These are phyloP conservation scores for Penicillium maclennaniae DNA, from an alignment of 495 filamentous ascomycete species.

Conservation along the genomic window DNA sequence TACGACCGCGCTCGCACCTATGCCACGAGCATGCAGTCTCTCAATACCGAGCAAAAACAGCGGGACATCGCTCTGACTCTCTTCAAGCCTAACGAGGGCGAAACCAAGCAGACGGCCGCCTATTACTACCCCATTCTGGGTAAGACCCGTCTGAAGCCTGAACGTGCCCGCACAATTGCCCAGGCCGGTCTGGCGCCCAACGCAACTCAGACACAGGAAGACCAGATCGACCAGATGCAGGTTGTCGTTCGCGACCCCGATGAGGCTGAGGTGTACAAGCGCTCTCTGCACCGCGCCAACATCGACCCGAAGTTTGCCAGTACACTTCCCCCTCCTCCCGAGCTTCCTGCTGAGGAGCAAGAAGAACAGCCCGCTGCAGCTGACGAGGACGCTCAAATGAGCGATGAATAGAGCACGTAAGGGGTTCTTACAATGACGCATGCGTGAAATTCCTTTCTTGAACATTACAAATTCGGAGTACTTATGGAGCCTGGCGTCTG, in stretches of 20 bases:
- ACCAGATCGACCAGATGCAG: constrained; percentile 54
- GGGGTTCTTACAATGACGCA: background rate
- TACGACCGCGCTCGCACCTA: constrained; percentile 79
- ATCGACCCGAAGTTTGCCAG: constrained; percentile 45
- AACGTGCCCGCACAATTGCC: constrained; percentile 49
- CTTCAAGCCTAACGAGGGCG: constrained; percentile 54
- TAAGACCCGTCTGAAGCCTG: constrained; percentile 57
- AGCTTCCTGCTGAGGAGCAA: constrained; percentile 24
- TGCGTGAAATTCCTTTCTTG: constrained; percentile 12
- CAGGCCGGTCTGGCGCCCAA: constrained; percentile 43
- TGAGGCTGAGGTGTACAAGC: constrained; percentile 50
- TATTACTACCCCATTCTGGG: constrained; percentile 90
- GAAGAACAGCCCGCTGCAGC: constrained; percentile 4
- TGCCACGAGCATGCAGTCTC: constrained; percentile 68
- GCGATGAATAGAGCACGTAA: constrained; percentile 14
- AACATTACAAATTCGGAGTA: constrained; percentile 10
- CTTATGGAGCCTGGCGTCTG: constrained; percentile 15
- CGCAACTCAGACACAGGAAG: constrained; percentile 32
- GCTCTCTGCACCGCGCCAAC: constrained; percentile 38
- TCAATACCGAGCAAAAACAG: constrained; percentile 51
- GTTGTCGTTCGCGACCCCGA: constrained; percentile 51
- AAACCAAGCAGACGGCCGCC: constrained; percentile 60
- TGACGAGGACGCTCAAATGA: constrained; percentile 24
- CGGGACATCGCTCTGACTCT: constrained; percentile 58
- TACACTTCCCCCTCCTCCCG: constrained; percentile 36